A percentile compares a stretch with the other conserved stretches of the same genome.
These are phyloP conservation scores for Xylaria acuta DNA, from an alignment of 495 filamentous ascomycete genomes.

Conservation along the genomic window DNA sequence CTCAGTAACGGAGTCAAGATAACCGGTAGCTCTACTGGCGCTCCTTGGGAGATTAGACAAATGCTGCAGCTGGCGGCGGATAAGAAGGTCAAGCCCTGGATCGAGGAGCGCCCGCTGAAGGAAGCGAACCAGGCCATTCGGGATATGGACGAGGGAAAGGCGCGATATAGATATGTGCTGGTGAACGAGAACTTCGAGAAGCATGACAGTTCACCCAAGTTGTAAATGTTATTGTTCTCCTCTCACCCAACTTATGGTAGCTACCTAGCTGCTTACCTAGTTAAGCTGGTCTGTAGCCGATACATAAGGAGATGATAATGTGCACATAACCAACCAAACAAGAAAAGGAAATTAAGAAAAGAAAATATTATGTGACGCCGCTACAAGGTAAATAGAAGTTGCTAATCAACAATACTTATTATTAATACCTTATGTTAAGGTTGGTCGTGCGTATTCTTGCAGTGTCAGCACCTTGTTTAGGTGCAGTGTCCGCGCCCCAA, in stretches of 20 bases:
- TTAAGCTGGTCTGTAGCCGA: neutral
- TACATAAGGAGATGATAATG: neutral
- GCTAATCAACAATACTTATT: neutral
- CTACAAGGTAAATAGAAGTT: neutral
- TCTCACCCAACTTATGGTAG: neutral
- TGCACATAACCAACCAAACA: neutral
- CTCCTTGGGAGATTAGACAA: constrained; percentile 73
- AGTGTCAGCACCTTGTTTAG: neutral
- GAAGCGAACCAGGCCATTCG: constrained; percentile 73
- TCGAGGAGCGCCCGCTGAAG: constrained; percentile 71
- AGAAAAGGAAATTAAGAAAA: too few species aligned
- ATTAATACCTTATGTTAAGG: too few species aligned
- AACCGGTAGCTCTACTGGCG: constrained; percentile 76
- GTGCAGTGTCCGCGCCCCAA: neutral
- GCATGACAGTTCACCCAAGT: constrained; percentile 16
- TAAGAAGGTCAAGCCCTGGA: constrained; percentile 76
- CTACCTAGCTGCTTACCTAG: neutral
- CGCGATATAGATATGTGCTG: constrained; percentile 78
- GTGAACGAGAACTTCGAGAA: constrained; percentile 62
- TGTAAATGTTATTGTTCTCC: neutral
- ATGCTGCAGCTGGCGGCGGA: constrained; percentile 82
- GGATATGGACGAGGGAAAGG: constrained; percentile 72
- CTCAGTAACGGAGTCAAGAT: constrained; percentile 70
- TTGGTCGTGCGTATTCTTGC: neutral
- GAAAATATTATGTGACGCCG: too few species aligned